These are phyloP conservation scores for Margaritispora aquatica DNA, from an alignment of 495 filamentous ascomycete species.

Conservation along the genomic window DNA sequence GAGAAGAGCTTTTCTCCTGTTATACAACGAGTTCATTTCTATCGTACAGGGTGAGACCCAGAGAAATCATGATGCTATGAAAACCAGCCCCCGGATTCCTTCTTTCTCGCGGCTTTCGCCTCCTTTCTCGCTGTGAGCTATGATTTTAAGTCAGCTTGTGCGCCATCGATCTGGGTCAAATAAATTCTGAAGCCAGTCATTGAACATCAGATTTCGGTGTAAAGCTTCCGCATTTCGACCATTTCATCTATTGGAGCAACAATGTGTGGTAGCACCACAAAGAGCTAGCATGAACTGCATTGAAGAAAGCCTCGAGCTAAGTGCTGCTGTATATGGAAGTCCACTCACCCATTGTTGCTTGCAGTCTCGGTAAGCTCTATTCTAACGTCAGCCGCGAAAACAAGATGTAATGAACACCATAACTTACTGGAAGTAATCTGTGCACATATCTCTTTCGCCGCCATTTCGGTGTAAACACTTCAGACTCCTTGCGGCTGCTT, in stretches of 20 bases:
- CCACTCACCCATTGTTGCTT: conserved; percentile 84
- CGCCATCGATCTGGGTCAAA: neutral
- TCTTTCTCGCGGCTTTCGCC: conserved; percentile 35
- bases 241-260: neutral
- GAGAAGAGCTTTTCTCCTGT: neutral
- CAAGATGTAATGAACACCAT: neutral
- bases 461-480: conserved; percentile 82
- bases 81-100: conserved; percentile 15
- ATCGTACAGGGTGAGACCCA: neutral
- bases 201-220: too few relatives aligned
- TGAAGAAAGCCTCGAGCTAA: too few relatives aligned
- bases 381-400: neutral
- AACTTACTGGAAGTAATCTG: conserved; percentile 87
- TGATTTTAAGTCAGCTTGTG: neutral
- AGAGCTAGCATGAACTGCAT: neutral
- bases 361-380: conserved; percentile 86
- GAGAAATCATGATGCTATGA: neutral
- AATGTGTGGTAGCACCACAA: neutral
- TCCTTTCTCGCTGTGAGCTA: conserved; percentile 46
- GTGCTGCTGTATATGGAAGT: neutral
- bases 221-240: neutral
- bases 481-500: conserved; percentile 80
- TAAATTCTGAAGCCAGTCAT: too few relatives aligned
- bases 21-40: neutral
- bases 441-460: conserved; percentile 78